Conservation (phyloP, 140 eudicot genomes). For the Anethum foeniculum region DNA sequence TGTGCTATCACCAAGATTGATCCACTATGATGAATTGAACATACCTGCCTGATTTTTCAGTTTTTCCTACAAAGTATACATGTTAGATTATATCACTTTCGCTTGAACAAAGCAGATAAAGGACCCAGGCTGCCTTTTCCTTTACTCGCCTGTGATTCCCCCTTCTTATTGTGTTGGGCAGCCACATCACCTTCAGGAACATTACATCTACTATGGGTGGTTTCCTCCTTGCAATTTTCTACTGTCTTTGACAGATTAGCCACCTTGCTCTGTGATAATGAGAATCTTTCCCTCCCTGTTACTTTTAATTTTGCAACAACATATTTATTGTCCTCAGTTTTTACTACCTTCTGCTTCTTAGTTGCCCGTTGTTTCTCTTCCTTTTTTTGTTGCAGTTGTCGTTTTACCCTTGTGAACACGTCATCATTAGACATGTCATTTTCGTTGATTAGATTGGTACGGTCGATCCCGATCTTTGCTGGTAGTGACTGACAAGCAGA, state of each 20-base stretch:
- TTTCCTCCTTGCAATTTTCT: background rate
- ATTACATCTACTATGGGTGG: background rate
- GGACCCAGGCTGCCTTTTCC: background rate
- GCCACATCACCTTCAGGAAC: background rate
- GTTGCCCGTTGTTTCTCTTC: background rate
- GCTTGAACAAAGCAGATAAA: slow-evolving; percentile 23
- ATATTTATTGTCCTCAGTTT: background rate
- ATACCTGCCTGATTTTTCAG: slow-evolving; percentile 1
- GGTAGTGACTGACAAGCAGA: slow-evolving; percentile 6
- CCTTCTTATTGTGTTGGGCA: background rate
- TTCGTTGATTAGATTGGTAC: too few species aligned
- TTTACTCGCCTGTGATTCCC: background rate
- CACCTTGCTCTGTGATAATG: background rate
- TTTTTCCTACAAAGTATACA: background rate
- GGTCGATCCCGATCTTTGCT: too few species aligned
- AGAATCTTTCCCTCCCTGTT: background rate
- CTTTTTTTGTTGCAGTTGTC: background rate
- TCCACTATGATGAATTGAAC: background rate
- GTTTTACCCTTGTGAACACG: slow-evolving; percentile 5
- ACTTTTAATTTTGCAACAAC: background rate
- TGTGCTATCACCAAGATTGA: background rate
- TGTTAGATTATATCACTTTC: background rate
- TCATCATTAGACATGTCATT: background rate
- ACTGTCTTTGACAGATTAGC: background rate
- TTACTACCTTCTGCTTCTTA: background rate